Evolutionary conservation across 441 rosid species (phyloP).

Genomic region (Euphorbia neoarborescens): DNA sequence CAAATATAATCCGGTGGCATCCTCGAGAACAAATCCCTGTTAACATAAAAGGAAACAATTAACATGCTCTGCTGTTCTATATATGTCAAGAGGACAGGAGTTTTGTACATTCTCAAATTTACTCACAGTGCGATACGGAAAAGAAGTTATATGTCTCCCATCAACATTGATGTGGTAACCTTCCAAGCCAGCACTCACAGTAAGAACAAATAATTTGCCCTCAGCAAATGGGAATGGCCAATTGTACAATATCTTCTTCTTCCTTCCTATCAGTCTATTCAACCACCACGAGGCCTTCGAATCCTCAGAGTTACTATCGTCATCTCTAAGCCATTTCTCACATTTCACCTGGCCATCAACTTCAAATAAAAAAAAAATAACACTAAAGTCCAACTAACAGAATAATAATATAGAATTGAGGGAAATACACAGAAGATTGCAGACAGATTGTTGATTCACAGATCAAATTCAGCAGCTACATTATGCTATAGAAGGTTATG

Average conservation of each 20-base stretch:
- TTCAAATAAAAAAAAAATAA: conserved; percentile 24
- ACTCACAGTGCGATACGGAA: conserved; percentile 81
- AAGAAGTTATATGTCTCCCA: conserved; percentile 77
- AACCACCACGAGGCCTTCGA: conserved; percentile 80
- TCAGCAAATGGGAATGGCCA: conserved; percentile 81
- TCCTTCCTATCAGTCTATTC: conserved; percentile 64
- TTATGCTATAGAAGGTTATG: background rate
- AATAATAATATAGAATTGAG: background rate
- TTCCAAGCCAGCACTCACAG: conserved; percentile 78
- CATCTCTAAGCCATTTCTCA: conserved; percentile 84
- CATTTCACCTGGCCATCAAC: conserved; percentile 86
- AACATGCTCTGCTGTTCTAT: conserved; percentile 9
- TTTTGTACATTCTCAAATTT: background rate
- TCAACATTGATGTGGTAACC: conserved; percentile 75
- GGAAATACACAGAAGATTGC: background rate
- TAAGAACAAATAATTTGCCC: conserved; percentile 65
- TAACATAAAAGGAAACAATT: conserved; percentile 14
- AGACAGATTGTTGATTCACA: background rate
- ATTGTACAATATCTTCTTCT: conserved; percentile 49
- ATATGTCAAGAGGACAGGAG: conserved; percentile 7
- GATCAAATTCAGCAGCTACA: background rate
- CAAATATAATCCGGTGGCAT: conserved; percentile 77
- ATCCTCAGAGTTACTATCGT: conserved; percentile 47
- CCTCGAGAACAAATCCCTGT: conserved; percentile 92
- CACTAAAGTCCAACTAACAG: background rate